phyloP scores from a whole-genome alignment of 148 eudicot species.

The Pouteria glomerata region DNA sequence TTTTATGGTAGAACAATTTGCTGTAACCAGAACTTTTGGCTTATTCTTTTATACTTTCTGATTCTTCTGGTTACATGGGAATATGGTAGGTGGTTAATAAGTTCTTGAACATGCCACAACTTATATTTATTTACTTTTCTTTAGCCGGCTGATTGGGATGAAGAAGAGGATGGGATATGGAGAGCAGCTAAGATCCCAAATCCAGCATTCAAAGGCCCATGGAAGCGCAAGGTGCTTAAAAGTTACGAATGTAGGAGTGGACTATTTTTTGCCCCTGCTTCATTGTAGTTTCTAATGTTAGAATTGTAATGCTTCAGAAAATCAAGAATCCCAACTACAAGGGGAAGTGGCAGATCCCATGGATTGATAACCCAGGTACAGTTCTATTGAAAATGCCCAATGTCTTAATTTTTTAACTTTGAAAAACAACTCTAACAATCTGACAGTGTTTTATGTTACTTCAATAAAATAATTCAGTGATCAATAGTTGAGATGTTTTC shows the following conservation, averaged over 20 bases:
- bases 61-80: too few relatives aligned
- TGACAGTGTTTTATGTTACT: too few relatives aligned
- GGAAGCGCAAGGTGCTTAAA: constrained; percentile 74
- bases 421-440: too few relatives aligned
- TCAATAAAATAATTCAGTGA: too few relatives aligned
- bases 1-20: not conserved
- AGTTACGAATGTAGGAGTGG: not conserved
- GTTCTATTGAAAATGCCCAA: too few relatives aligned
- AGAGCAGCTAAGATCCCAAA: constrained; percentile 74
- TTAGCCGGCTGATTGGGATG: constrained; percentile 91
- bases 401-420: too few relatives aligned
- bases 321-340: constrained; percentile 90
- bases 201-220: constrained; percentile 95
- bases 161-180: constrained; percentile 96
- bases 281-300: constrained; percentile 14
- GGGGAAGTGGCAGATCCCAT: constrained; percentile 97
- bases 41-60: too few relatives aligned
- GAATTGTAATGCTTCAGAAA: constrained; percentile 41
- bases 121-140: not conserved
- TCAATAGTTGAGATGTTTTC: not conserved
- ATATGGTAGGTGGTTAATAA: too few relatives aligned
- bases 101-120: not conserved
- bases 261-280: constrained; percentile 1
- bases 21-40: not conserved
- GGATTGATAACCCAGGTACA: constrained; percentile 97